Base-by-base conservation (phyloP, 2,329 filamentous ascomycete species). In the Hirsutella minnesotensis region DNA sequence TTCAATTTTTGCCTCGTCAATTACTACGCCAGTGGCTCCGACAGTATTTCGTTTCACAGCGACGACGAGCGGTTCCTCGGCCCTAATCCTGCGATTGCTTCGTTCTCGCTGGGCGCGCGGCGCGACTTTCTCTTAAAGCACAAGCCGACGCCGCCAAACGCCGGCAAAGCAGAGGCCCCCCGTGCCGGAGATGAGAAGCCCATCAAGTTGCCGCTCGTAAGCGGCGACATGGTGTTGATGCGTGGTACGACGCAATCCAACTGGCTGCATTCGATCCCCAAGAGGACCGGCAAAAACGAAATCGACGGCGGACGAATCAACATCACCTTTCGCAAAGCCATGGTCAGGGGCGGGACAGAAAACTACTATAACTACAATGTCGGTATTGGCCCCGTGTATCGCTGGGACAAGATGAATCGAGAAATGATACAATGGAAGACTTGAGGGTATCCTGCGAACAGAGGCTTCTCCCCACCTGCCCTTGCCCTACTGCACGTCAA, bases 331-430 rank as follows among this genome's bases (percentile, higher is more conserved):
- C 67, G 85, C 22, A 73, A 71, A 50, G 85, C 82, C 19, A 70
- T 86, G 67, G 69, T 83, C 19, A 81, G 73, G 50, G 81, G 67
- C 3, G 84, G 83, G 1, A 89, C 83, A 22, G 80, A 86, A 53
- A 90, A 90, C 59, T 89, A 90, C 59, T 88, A 90, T 59, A 76
- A 79, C 55, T 90, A 90, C 62, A 90, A 90, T 62, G 81, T 89
- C 40, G 84, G 85, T 1, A 70, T 61, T 33, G 84, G 85, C 1
- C 69, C 66, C 1, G 73, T 81, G n/a, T 82, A 78, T 58, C 72
- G 69, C 52, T 89, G 85, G 85, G 69, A 84, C 57, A 66, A 65
- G 16, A 57, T 48, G 38, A 65, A 59, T 46, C 63, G 70, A 47
- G 74, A 79, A 50, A 73, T 73, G 70, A 55, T 52, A 45, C 42